Percentiles rank a stretch among this genome's conserved stretches.
phyloP scores from a whole-genome alignment of 176 grass and related monocot species.

The Miscanthus lutarioriparius region DNA sequence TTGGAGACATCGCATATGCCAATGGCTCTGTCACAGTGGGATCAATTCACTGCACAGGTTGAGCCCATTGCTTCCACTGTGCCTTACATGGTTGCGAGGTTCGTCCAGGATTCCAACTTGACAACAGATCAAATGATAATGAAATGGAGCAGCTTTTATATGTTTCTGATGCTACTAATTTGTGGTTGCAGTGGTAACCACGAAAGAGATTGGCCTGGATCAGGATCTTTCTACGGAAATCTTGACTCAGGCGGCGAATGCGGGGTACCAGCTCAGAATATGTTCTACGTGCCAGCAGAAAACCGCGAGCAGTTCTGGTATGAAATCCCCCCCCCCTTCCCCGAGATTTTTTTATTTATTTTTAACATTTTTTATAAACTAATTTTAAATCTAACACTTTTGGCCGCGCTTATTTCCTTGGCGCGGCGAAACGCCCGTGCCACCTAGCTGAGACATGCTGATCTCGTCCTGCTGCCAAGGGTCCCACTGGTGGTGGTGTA shows the following conservation, averaged over 20 bases:
- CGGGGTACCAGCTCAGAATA: constrained; percentile 80
- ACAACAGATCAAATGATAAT: constrained; percentile 13
- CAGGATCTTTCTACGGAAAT: constrained; percentile 90
- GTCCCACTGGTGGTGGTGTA: no score
- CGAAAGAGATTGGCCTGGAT: constrained; percentile 89
- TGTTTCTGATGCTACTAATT: constrained; percentile 33
- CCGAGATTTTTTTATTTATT: no score
- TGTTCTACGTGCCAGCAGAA: constrained; percentile 94
- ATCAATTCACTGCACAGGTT: constrained; percentile 90
- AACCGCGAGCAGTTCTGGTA: constrained; percentile 84
- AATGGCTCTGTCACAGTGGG: constrained; percentile 96
- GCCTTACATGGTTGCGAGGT: constrained; percentile 93
- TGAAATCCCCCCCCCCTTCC: no score
- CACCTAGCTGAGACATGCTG: no score
- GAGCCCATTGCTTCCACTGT: constrained; percentile 82
- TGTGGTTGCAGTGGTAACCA: constrained; percentile 79
- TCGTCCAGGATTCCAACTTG: background rate
- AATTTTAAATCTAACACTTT: no score
- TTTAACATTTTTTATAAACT: no score
- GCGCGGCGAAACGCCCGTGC: no score
- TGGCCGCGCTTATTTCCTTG: no score
- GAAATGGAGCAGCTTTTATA: background rate
- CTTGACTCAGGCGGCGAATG: constrained; percentile 89
- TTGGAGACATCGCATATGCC: constrained; percentile 79
- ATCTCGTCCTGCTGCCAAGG: no score